Evolutionary conservation across 2,329 filamentous ascomycete genomes (phyloP).

Genomic region (Penicillium italicum): DNA sequence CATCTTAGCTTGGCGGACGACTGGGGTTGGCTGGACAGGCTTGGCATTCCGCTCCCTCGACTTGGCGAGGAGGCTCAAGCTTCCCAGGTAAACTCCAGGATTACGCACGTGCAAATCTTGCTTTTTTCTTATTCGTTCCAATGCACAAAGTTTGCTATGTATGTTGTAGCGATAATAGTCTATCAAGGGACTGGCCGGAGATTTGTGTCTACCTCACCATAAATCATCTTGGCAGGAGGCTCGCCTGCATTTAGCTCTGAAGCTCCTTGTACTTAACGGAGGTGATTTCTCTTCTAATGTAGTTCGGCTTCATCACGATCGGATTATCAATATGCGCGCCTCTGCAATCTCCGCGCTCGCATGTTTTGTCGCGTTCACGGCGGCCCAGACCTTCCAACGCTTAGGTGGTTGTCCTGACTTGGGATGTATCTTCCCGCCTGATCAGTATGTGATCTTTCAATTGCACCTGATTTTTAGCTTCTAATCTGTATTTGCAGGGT

Average conservation of each 20-base stretch:
- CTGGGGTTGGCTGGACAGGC: not conserved
- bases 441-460: conserved; percentile 45
- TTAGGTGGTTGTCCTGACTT: conserved; percentile 55
- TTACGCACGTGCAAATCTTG: conserved; percentile 6
- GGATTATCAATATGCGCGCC: conserved; percentile 24
- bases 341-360: conserved; percentile 21
- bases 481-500: conserved; percentile 44
- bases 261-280: conserved; percentile 1
- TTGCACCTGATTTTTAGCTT: not conserved
- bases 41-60: conserved; percentile 6
- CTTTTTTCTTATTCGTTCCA: not conserved
- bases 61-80: conserved; percentile 10
- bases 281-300: not conserved
- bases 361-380: conserved; percentile 25
- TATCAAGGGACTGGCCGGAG: not conserved
- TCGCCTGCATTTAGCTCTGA: not conserved
- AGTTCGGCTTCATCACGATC: not conserved
- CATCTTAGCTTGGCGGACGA: not conserved
- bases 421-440: conserved; percentile 57
- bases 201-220: not conserved
- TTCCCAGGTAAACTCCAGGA: conserved; percentile 1
- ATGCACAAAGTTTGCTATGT: no score
- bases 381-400: conserved; percentile 55
- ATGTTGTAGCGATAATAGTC: not conserved
- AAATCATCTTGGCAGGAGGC: not conserved